Evolutionary conservation across 2,329 filamentous ascomycete species (phyloP).

Genomic region (Dothistroma pini): DNA sequence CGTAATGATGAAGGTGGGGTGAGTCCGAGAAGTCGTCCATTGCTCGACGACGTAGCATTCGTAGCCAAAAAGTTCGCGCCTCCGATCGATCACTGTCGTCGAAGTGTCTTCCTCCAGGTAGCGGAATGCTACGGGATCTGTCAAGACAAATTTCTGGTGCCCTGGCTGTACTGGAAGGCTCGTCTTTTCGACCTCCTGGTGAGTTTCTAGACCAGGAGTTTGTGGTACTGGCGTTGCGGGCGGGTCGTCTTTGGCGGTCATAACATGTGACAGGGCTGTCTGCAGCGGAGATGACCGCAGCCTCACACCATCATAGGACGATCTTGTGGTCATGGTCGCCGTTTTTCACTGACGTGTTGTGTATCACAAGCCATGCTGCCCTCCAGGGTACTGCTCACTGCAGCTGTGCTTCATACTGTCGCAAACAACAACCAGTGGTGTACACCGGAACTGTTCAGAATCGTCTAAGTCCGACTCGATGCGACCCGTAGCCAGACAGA

Average conservation of each 20-base stretch:
- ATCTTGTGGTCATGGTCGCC: slow-evolving; percentile 11
- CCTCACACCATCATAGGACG: slow-evolving; percentile 10
- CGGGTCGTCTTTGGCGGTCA: slow-evolving; percentile 7
- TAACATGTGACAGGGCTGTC: slow-evolving; percentile 5
- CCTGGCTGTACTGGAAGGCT: slow-evolving; percentile 25
- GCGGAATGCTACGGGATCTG: slow-evolving; percentile 63
- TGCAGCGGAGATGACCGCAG: slow-evolving; percentile 14
- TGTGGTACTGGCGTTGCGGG: slow-evolving; percentile 13
- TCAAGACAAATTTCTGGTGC: slow-evolving; percentile 60
- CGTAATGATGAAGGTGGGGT: slow-evolving; percentile 86
- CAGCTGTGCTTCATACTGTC: not conserved
- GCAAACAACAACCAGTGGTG: not conserved
- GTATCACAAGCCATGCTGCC: slow-evolving; percentile 1
- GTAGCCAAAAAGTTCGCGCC: slow-evolving; percentile 70
- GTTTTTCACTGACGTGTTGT: not conserved
- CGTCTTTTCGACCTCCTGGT: slow-evolving; percentile 6
- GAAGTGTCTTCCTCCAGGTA: slow-evolving; percentile 83
- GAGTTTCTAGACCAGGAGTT: slow-evolving; percentile 7
- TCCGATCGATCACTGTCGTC: slow-evolving; percentile 70
- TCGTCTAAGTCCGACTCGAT: no score
- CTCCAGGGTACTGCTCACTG: not conserved
- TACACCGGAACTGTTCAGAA: no score
- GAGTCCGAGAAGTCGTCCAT: slow-evolving; percentile 89
- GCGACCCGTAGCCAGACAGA: no score
- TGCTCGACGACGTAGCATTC: slow-evolving; percentile 95